These are phyloP conservation scores for Heliamphora ciliata DNA, from an alignment of 179 eudicot species.

Conservation along the genomic window DNA sequence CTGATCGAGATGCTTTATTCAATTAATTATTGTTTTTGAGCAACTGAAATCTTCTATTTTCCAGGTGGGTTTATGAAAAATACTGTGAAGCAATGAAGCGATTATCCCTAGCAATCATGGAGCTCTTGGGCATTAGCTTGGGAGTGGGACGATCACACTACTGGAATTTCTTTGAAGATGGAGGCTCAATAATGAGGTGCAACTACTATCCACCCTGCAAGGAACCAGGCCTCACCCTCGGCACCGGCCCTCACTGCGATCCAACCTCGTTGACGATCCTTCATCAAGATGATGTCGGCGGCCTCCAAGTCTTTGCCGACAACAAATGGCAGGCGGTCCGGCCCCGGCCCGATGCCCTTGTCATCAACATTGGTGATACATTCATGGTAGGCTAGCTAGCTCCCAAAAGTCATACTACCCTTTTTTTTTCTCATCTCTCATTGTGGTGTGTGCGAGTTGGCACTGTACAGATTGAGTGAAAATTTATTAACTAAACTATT, in stretches of 20 bases:
- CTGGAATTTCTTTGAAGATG: constrained; percentile 34
- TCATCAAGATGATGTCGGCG: constrained; percentile 50
- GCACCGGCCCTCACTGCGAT: constrained; percentile 58
- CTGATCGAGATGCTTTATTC: too few species aligned
- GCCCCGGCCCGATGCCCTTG: constrained; percentile 33
- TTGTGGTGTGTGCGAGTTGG: too few species aligned
- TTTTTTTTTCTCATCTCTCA: too few species aligned
- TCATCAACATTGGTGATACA: constrained; percentile 37
- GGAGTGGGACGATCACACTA: constrained; percentile 33
- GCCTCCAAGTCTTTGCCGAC: constrained; percentile 44
- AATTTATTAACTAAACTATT: too few species aligned
- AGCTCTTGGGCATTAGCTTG: constrained; percentile 43
- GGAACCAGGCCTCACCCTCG: constrained; percentile 36
- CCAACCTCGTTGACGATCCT: constrained; percentile 48
- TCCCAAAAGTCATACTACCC: too few species aligned
- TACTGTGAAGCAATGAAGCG: constrained; percentile 40
- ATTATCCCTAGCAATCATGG: constrained; percentile 30
- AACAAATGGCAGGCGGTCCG: constrained; percentile 38
- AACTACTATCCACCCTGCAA: constrained; percentile 53
- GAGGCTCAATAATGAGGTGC: constrained; percentile 44
- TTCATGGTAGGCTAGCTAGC: constrained; percentile 25
- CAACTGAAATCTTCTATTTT: neutral
- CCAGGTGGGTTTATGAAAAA: constrained; percentile 35
- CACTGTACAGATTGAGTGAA: too few species aligned
- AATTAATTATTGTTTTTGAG: too few species aligned